Percentiles rank a stretch among this genome's conserved stretches.
phyloP scores from a whole-genome alignment of 1,139 yeast genomes.

The Geotrichum klebahnii region DNA sequence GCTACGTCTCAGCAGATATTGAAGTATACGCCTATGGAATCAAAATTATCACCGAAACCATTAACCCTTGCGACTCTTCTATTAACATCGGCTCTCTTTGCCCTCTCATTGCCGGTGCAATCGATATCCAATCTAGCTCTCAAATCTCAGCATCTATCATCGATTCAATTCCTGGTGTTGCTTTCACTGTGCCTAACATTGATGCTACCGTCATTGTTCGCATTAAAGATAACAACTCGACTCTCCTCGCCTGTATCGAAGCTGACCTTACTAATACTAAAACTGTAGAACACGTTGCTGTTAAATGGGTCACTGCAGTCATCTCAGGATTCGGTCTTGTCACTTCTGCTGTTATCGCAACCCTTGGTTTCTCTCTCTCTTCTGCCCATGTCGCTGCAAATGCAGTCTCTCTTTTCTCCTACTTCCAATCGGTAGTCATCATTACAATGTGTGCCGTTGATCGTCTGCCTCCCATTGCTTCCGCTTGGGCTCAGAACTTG shows the following conservation, averaged over 20 bases:
- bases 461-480: slow-evolving; percentile 91
- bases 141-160: slow-evolving; percentile 46
- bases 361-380: slow-evolving; percentile 85
- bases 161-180: slow-evolving; percentile 67
- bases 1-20: slow-evolving; percentile 65
- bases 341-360: slow-evolving; percentile 81
- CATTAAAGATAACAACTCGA: slow-evolving; percentile 38
- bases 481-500: slow-evolving; percentile 95
- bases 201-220: slow-evolving; percentile 87
- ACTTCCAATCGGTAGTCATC: slow-evolving; percentile 89
- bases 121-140: slow-evolving; percentile 61
- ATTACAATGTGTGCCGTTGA: slow-evolving; percentile 95
- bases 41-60: slow-evolving; percentile 50
- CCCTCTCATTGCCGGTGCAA: slow-evolving; percentile 82
- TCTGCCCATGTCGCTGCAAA: slow-evolving; percentile 97
- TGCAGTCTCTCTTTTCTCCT: slow-evolving; percentile 82
- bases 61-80: slow-evolving; percentile 71
- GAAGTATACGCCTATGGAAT: slow-evolving; percentile 80
- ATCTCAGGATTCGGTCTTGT: slow-evolving; percentile 84
- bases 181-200: slow-evolving; percentile 86
- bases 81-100: slow-evolving; percentile 53
- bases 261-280: slow-evolving; percentile 80
- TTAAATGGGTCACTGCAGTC: slow-evolving; percentile 97
- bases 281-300: slow-evolving; percentile 89
- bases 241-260: slow-evolving; percentile 81